Evolutionary conservation across 192 early-diverging fungal species (phyloP).

Genomic region (Coemansia erecta): DNA sequence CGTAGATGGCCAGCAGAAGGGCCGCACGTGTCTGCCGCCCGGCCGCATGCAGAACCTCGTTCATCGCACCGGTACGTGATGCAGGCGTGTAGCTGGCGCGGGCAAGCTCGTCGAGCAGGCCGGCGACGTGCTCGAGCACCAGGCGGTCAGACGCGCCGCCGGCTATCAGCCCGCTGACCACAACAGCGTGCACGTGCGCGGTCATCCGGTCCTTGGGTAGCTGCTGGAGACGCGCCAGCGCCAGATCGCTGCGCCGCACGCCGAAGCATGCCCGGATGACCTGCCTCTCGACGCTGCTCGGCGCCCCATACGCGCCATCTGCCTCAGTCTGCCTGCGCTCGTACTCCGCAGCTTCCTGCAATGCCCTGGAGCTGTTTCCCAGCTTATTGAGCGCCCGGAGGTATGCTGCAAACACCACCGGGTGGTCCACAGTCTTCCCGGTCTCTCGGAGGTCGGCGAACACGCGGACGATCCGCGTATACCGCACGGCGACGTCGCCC

Average conservation of each 20-base stretch:
- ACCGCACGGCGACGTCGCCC: slow-evolving; percentile 15
- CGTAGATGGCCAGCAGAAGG: slow-evolving; percentile 17
- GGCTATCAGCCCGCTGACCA: slow-evolving; percentile 19
- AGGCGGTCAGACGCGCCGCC: slow-evolving; percentile 5
- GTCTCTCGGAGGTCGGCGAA: slow-evolving; percentile 15
- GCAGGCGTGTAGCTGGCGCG: slow-evolving; percentile 2
- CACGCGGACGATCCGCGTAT: slow-evolving; percentile 28
- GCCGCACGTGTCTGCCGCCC: slow-evolving; percentile 8
- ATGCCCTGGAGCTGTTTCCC: slow-evolving; percentile 15
- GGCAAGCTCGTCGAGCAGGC: slow-evolving; percentile 19
- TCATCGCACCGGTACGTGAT: slow-evolving; percentile 29
- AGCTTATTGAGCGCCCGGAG: slow-evolving; percentile 45
- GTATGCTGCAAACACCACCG: slow-evolving; percentile 27
- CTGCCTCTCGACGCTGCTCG: slow-evolving; percentile 23
- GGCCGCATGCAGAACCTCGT: slow-evolving; percentile 29
- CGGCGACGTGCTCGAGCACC: slow-evolving; percentile 16
- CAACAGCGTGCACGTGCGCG: slow-evolving; percentile 25
- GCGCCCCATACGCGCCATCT: background rate
- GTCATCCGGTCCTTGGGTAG: slow-evolving; percentile 5
- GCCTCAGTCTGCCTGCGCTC: background rate
- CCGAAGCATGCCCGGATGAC: slow-evolving; percentile 30
- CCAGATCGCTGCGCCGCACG: slow-evolving; percentile 4
- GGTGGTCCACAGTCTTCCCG: slow-evolving; percentile 14
- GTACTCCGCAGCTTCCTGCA: slow-evolving; percentile 17
- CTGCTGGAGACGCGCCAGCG: too few relatives aligned